Percentiles rank a stretch among this genome's conserved stretches.
Conservation (phyloP, 1,284 basidiomycete genomes). For the Athelia psychrophila region DNA sequence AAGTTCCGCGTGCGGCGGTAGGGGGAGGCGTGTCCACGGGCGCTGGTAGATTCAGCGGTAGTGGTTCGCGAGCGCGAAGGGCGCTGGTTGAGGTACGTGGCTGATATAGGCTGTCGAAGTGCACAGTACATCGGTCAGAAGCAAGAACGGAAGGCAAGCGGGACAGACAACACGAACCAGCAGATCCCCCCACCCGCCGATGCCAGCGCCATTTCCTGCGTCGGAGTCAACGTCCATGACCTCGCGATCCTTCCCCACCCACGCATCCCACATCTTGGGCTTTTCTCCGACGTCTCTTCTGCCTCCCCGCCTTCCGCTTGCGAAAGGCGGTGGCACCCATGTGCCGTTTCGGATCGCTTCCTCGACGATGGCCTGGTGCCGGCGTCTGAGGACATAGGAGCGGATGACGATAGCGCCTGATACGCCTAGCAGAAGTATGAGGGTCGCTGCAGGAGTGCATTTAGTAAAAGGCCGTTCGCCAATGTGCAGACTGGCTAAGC, state of each 20-base stretch:
- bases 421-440: conserved; percentile 62
- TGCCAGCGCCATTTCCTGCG: too few relatives aligned
- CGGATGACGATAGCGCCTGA: conserved; percentile 61
- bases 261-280: conserved; percentile 48
- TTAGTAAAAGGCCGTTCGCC: background rate
- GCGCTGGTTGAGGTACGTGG: too few relatives aligned
- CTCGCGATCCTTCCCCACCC: conserved; percentile 1
- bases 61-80: too few relatives aligned
- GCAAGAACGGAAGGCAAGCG: too few relatives aligned
- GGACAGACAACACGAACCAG: too few relatives aligned
- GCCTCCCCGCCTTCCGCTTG: conserved; percentile 14
- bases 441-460: conserved; percentile 40
- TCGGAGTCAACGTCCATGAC: background rate
- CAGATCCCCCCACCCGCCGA: too few relatives aligned
- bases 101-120: too few relatives aligned
- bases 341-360: conserved; percentile 63
- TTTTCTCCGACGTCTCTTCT: conserved; percentile 29
- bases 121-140: too few relatives aligned
- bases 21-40: too few relatives aligned
- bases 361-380: conserved; percentile 52
- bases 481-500: background rate
- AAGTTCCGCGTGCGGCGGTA: too few relatives aligned
- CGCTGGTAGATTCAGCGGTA: too few relatives aligned
- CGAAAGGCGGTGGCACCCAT: conserved; percentile 39
- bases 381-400: conserved; percentile 53